Conservation (phyloP, 208 protist genomes). For the Leishmania tarentolae region DNA sequence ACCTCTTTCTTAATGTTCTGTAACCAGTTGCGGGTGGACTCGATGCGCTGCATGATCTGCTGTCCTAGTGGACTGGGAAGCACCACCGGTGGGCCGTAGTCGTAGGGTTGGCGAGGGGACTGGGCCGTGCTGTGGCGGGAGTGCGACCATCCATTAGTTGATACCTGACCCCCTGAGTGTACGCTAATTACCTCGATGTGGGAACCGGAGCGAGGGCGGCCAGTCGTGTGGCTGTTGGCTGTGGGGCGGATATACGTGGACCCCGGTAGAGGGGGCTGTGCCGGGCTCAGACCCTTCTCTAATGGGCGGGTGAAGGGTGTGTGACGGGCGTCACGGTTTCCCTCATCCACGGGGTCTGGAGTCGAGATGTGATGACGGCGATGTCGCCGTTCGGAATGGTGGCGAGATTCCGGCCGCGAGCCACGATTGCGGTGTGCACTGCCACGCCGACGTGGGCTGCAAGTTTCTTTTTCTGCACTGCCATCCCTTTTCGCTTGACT, state of each 20-base stretch:
- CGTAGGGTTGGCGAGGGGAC: conserved; percentile 26
- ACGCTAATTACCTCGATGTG: conserved; percentile 55
- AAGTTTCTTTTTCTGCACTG: conserved; percentile 11
- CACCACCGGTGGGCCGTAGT: conserved; percentile 11
- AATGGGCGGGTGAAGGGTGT: conserved; percentile 7
- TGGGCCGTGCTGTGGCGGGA: conserved; percentile 17
- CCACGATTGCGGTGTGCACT: conserved; percentile 25
- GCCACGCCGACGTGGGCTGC: conserved; percentile 12
- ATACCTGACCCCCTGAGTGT: conserved; percentile 17
- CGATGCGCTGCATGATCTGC: conserved; percentile 41
- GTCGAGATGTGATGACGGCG: conserved; percentile 11
- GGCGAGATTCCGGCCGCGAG: conserved; percentile 8
- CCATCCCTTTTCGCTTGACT: conserved; percentile 1
- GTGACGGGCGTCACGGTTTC: conserved; percentile 11
- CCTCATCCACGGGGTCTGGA: conserved; percentile 12
- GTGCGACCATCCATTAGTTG: conserved; percentile 16
- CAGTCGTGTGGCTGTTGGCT: conserved; percentile 2
- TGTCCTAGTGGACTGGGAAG: conserved; percentile 24
- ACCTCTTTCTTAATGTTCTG: conserved; percentile 53
- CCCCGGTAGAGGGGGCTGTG: not conserved
- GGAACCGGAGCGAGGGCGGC: conserved; percentile 30
- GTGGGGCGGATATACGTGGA: conserved; percentile 25
- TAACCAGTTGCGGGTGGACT: conserved; percentile 57
- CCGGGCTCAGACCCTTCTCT: conserved; percentile 10
- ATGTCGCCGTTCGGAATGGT: conserved; percentile 19